These are phyloP conservation scores for Ganoderma multipileum DNA, from an alignment of 1,284 basidiomycete genomes.

Conservation along the genomic window DNA sequence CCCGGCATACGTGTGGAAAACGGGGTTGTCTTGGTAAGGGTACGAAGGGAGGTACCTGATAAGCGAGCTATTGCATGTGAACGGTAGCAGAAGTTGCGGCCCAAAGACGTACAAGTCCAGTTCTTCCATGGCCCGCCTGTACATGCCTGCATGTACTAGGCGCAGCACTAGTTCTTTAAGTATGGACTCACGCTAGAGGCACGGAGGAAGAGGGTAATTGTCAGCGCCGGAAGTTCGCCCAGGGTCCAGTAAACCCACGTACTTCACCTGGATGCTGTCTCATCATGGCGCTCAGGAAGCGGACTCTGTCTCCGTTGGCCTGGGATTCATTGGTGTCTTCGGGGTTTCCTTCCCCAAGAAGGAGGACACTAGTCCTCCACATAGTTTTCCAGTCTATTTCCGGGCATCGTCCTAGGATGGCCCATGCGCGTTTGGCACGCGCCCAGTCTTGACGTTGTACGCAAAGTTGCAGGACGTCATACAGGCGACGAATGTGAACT, in stretches of 20 bases:
- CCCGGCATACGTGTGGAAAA: conserved; percentile 85
- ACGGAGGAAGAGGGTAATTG: conserved; percentile 8
- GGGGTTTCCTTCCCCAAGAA: conserved; percentile 48
- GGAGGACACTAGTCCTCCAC: conserved; percentile 75
- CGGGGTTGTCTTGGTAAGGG: conserved; percentile 83
- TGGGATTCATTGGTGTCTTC: conserved; percentile 21
- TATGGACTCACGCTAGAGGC: conserved; percentile 69
- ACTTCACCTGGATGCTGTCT: conserved; percentile 71
- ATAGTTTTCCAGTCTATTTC: conserved; percentile 81
- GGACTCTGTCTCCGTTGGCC: conserved; percentile 49
- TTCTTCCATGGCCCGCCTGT: conserved; percentile 81
- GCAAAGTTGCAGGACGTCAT: conserved; percentile 77
- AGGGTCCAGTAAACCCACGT: conserved; percentile 20
- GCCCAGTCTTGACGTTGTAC: conserved; percentile 72
- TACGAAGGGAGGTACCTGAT: conserved; percentile 82
- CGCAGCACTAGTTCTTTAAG: conserved; percentile 78
- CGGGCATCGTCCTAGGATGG: conserved; percentile 82
- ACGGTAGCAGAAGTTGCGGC: conserved; percentile 8
- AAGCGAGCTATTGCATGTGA: conserved; percentile 8
- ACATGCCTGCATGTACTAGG: conserved; percentile 62
- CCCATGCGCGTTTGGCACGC: conserved; percentile 79
- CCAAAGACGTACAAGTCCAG: conserved; percentile 73
- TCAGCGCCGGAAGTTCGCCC: conserved; percentile 3
- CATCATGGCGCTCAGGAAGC: conserved; percentile 74
- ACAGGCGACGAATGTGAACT: conserved; percentile 74